These are phyloP conservation scores for Pouteria campechiana DNA, from an alignment of 179 eudicot species.

Conservation along the genomic window DNA sequence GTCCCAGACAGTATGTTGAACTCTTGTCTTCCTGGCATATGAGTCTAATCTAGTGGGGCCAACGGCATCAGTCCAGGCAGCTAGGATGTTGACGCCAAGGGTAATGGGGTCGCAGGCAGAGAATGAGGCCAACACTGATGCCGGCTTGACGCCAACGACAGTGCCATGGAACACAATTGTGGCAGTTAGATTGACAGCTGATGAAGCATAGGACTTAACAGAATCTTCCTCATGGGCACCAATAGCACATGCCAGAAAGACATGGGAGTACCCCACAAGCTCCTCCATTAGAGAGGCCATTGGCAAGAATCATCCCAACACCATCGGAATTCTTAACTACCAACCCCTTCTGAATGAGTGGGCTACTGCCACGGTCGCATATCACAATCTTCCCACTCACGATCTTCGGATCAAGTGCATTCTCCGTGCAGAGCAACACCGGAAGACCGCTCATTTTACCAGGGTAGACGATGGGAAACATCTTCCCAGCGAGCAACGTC, in stretches of 20 bases:
- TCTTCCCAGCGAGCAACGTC: constrained; percentile 16
- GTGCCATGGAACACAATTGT: constrained; percentile 60
- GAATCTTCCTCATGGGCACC: constrained; percentile 51
- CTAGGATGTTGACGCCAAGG: constrained; percentile 74
- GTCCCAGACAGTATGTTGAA: constrained; percentile 89
- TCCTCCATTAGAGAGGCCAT: constrained; percentile 79
- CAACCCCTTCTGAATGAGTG: constrained; percentile 82
- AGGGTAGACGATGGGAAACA: constrained; percentile 48
- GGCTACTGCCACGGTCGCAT: constrained; percentile 81
- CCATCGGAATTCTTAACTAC: constrained; percentile 92
- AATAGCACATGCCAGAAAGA: constrained; percentile 66
- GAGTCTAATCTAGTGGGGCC: constrained; percentile 56
- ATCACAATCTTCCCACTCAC: constrained; percentile 73
- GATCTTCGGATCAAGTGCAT: constrained; percentile 40
- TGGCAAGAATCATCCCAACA: constrained; percentile 71
- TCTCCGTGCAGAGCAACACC: constrained; percentile 63
- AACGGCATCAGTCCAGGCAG: constrained; percentile 57
- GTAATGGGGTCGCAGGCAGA: constrained; percentile 81
- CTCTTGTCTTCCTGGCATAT: constrained; percentile 40
- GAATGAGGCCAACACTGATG: constrained; percentile 81
- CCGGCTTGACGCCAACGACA: constrained; percentile 39
- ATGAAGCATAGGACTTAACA: constrained; percentile 43
- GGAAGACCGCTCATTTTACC: constrained; percentile 54
- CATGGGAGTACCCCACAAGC: constrained; percentile 79
- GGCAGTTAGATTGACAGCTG: constrained; percentile 31